Evolutionary conservation across 345 rosid genomes (phyloP), one percentile per base, ranked within the genome.

Genomic region (Camelina sativa): DNA sequence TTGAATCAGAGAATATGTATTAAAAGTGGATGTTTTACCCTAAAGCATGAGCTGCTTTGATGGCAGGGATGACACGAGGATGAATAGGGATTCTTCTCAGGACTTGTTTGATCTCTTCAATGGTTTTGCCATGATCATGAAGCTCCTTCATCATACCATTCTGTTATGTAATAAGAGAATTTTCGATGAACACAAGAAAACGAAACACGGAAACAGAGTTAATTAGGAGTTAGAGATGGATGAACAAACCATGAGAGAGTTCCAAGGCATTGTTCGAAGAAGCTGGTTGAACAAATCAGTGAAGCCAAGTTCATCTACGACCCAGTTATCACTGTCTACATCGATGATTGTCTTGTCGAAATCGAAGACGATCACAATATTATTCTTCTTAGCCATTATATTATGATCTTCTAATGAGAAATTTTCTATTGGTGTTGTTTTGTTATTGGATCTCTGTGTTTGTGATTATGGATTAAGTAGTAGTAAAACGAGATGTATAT

Each of bases 181-280:
- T 15, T 16, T 20, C 9, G 40, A n/a, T 8, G 25, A 28, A 12
- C 11, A 46, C 4, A 8, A 25, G 34, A 53, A 23, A 54, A 11
- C 6, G 17, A 34, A 43, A n/a, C n/a, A n/a, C n/a, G n/a, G n/a
- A n/a, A n/a, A 73, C 23, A 62, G 28, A 71, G 16, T 1, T 32
- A 32, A 7, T 1, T 34, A 0, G 6, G 44, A 34, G 50, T 51
- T 16, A 28, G 63, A 47, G 41, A 28, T 59, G 0, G 63, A 47
- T 17, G 15, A 55, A 67, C 79, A 50, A 69, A 91, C 97, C 94
- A 91, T 88, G 70, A 88, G 83, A 41, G 94, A 72, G 78, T 91
- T 91, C 92, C 91, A 91, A 52, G 97, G 90, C 92, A 88, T 84
- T 52, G 94, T 85, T 6, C 87, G 89, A 20, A 88, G 91, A 57